Conservation (phyloP, 139 green algal genomes). For the Astrephomene gubernaculifera region DNA sequence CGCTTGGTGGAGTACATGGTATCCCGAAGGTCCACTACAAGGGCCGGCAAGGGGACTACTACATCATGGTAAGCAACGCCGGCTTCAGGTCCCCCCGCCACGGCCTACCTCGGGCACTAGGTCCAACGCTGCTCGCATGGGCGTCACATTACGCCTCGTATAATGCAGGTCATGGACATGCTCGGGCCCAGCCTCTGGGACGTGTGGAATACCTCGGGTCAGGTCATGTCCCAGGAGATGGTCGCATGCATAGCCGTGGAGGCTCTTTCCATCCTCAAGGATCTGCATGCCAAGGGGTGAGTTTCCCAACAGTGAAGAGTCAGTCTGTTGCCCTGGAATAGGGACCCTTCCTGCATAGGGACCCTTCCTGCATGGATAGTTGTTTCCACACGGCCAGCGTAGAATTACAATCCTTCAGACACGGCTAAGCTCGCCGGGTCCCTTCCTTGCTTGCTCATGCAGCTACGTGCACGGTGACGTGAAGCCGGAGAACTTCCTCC, state of each 20-base stretch:
- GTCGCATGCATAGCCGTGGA: slow-evolving; percentile 98
- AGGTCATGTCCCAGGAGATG: slow-evolving; percentile 99
- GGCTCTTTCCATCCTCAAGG: slow-evolving; percentile 96
- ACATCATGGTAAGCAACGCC: slow-evolving; percentile 98
- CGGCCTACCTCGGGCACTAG: too few relatives aligned
- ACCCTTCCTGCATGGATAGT: too few relatives aligned
- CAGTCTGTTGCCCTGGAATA: too few relatives aligned
- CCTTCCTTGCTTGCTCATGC: too few relatives aligned
- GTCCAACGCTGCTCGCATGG: too few relatives aligned
- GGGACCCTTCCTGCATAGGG: too few relatives aligned
- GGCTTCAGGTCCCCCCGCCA: too few relatives aligned
- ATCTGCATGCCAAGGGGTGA: slow-evolving; percentile 95
- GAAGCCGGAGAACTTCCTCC: slow-evolving; percentile 99
- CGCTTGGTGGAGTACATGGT: slow-evolving; percentile 82
- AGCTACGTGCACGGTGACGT: slow-evolving; percentile 99
- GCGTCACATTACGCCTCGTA: too few relatives aligned
- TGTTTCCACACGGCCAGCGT: too few relatives aligned
- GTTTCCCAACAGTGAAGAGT: too few relatives aligned
- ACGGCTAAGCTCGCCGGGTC: too few relatives aligned
- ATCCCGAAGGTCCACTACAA: slow-evolving; percentile 98
- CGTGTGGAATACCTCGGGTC: slow-evolving; percentile 95
- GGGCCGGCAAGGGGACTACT: slow-evolving; percentile 96
- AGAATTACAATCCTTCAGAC: too few relatives aligned
- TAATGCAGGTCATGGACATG: slow-evolving; percentile 95
- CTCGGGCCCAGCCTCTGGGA: slow-evolving; percentile 98